phyloP scores from a whole-genome alignment of 768 basidiomycete species.

The Leccinum aurantiacum region DNA sequence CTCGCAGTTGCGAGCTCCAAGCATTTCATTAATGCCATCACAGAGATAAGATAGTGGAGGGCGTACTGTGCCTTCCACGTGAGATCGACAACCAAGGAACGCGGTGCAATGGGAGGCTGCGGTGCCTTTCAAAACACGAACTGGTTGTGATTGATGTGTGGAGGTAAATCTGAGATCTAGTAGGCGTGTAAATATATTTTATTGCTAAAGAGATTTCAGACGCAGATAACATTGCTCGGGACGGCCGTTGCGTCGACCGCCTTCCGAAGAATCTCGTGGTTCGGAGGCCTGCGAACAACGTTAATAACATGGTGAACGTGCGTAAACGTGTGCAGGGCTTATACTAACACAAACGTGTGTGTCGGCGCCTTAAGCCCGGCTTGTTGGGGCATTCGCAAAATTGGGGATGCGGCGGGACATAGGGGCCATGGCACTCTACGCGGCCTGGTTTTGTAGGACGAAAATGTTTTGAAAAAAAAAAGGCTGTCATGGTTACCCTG shows the following conservation, averaged over 20 bases:
- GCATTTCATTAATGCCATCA: slow-evolving; percentile 30
- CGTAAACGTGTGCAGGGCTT: background rate
- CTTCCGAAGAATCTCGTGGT: slow-evolving; percentile 21
- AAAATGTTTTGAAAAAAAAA: background rate
- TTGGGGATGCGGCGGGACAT: background rate
- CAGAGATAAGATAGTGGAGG: slow-evolving; percentile 25
- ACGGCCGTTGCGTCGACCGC: slow-evolving; percentile 13
- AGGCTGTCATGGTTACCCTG: background rate
- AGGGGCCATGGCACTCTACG: background rate
- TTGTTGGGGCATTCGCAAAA: background rate
- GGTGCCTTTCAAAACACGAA: slow-evolving; percentile 13
- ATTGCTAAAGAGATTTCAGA: slow-evolving; percentile 26
- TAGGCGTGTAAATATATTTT: slow-evolving; percentile 22
- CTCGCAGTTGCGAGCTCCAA: background rate
- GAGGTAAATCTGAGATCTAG: slow-evolving; percentile 26
- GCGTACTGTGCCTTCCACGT: slow-evolving; percentile 30
- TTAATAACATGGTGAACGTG: background rate
- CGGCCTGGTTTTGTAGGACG: background rate
- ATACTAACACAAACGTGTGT: background rate
- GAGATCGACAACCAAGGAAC: slow-evolving; percentile 28
- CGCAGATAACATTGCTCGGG: slow-evolving; percentile 25
- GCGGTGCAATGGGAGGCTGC: slow-evolving; percentile 24
- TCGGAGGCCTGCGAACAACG: slow-evolving; percentile 19
- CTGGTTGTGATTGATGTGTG: slow-evolving; percentile 18
- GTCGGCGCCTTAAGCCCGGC: background rate